phyloP scores from a whole-genome alignment of 768 basidiomycete genomes.

The Lanmaoa pseudosensibilis region DNA sequence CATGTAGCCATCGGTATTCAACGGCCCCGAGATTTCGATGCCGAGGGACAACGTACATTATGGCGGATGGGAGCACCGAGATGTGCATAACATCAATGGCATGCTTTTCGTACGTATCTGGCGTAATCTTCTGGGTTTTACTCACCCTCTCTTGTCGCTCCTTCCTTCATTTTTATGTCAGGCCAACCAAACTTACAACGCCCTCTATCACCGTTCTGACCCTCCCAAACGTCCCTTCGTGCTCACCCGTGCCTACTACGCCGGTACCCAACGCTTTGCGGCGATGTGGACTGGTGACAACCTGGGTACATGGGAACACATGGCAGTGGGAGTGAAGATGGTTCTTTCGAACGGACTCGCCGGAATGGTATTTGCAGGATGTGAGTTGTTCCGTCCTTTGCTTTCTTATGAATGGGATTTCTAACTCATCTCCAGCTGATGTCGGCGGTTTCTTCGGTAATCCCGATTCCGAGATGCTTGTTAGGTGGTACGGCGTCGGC shows the following conservation, averaged over 20 bases:
- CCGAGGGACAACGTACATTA: constrained; percentile 77
- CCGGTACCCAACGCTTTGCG: constrained; percentile 93
- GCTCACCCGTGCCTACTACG: constrained; percentile 91
- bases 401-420: background rate
- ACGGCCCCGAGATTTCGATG: constrained; percentile 93
- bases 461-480: constrained; percentile 90
- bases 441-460: constrained; percentile 99
- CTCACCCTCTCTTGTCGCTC: background rate
- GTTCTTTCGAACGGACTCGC: constrained; percentile 83
- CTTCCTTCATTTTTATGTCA: constrained; percentile 31
- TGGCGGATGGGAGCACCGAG: constrained; percentile 97
- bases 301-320: constrained; percentile 96
- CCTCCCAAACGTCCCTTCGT: constrained; percentile 89
- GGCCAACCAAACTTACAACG: constrained; percentile 84
- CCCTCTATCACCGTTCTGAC: constrained; percentile 70
- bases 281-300: constrained; percentile 99
- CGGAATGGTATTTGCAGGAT: constrained; percentile 89
- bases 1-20: constrained; percentile 92
- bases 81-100: constrained; percentile 96
- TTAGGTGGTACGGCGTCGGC: constrained; percentile 97
- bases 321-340: constrained; percentile 93
- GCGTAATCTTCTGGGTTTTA: background rate
- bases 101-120: constrained; percentile 75
- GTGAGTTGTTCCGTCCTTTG: constrained; percentile 47
- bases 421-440: constrained; percentile 64